Conservation (phyloP, 495 filamentous ascomycete species). For the Aspergillus bertholletiae region DNA sequence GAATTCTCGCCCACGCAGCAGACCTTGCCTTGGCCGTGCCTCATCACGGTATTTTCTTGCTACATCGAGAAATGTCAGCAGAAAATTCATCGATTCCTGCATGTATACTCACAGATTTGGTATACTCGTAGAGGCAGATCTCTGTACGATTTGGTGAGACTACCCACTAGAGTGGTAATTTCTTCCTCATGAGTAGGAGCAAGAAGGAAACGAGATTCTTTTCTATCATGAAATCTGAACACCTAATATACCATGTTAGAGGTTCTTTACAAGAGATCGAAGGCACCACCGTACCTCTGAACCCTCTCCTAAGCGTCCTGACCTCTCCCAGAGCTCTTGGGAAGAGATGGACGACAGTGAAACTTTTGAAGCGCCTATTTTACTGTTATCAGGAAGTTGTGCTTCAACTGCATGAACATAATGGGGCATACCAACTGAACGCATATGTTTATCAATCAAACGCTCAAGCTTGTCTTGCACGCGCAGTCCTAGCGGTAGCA, state of each 20-base stretch:
- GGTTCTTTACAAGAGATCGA: neutral
- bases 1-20: slow-evolving; percentile 90
- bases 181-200: slow-evolving; percentile 97
- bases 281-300: slow-evolving; percentile 49
- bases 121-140: slow-evolving; percentile 84
- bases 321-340: slow-evolving; percentile 76
- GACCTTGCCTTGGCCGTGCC: slow-evolving; percentile 77
- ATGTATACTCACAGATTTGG: slow-evolving; percentile 67
- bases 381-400: slow-evolving; percentile 17
- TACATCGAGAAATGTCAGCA: slow-evolving; percentile 26
- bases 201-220: slow-evolving; percentile 68
- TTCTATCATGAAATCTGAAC: slow-evolving; percentile 78
- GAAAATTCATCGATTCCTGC: neutral
- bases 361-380: slow-evolving; percentile 76
- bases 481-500: slow-evolving; percentile 82
- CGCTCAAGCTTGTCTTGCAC: slow-evolving; percentile 86
- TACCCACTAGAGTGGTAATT: slow-evolving; percentile 76
- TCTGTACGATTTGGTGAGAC: slow-evolving; percentile 77
- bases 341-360: slow-evolving; percentile 85
- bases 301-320: slow-evolving; percentile 55
- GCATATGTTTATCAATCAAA: slow-evolving; percentile 89
- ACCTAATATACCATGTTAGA: slow-evolving; percentile 49
- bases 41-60: slow-evolving; percentile 95
- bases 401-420: neutral
- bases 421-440: slow-evolving; percentile 54